Conservation (phyloP, 371 early-diverging fungal genomes). For the Mucor lusitanicus region DNA sequence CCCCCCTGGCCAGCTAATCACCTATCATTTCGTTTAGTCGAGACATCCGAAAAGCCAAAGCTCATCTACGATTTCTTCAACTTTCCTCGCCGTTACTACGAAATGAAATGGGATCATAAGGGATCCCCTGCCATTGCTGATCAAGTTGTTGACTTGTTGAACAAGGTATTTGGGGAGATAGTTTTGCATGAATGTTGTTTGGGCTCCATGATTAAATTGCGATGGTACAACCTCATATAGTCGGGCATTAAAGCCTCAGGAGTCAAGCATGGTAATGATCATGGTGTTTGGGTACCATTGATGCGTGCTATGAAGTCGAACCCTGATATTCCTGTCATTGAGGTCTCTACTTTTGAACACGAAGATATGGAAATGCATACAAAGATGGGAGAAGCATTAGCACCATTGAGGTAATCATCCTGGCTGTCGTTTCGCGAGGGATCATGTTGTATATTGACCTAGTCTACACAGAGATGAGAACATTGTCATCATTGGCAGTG, state of each 20-base stretch:
- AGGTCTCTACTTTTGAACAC: conserved; percentile 49
- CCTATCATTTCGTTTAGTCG: conserved; percentile 24
- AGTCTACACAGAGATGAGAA: conserved; percentile 42
- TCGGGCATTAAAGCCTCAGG: conserved; percentile 41
- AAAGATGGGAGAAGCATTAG: conserved; percentile 34
- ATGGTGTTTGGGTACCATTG: conserved; percentile 67
- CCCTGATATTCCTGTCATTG: conserved; percentile 60
- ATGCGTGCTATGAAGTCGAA: conserved; percentile 54
- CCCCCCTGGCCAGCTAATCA: neutral
- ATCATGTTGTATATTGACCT: neutral
- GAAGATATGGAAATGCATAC: conserved; percentile 32
- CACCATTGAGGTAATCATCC: conserved; percentile 32
- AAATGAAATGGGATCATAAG: conserved; percentile 56
- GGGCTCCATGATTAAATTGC: neutral
- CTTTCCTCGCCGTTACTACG: conserved; percentile 60
- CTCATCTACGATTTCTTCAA: conserved; percentile 70
- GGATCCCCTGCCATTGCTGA: conserved; percentile 56
- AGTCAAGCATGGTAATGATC: conserved; percentile 59
- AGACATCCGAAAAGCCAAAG: conserved; percentile 44
- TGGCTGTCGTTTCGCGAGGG: neutral
- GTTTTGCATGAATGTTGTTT: neutral
- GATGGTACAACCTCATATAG: conserved; percentile 11
- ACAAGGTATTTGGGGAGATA: conserved; percentile 20
- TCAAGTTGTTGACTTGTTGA: conserved; percentile 53
- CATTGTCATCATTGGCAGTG: conserved; percentile 62